Evolutionary conservation across 192 early-diverging fungal species (phyloP), one percentile per base, ranked within the genome.

Genomic region (Kickxella alabastrina): DNA sequence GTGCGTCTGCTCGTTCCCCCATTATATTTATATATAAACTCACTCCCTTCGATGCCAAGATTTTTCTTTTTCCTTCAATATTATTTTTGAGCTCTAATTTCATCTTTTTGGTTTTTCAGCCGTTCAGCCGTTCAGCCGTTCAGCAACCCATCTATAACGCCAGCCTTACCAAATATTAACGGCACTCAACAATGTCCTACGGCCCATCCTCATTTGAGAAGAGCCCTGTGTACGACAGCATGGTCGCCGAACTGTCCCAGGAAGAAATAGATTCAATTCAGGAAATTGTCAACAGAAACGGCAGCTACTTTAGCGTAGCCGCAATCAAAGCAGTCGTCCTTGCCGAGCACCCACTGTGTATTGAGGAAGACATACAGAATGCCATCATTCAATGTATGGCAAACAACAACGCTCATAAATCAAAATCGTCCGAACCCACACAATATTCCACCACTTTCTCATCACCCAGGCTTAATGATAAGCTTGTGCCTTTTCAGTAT

Each of bases 261-360:
- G 65, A 68, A 25, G 65, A 68, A 19, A 10, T 23, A 0, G 19
- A 28, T 13, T 54, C 52, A 1, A 54, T 67, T 13, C 47, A 37
- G 5, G 13, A 41, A 2, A 35, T 56, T 4, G 65, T 60, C 4
- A 13, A 50, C 1, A 5, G 15, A 1, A 21, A 60, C 29, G n/a
- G n/a, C 4, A 28, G 23, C 3, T 7, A 21, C 10, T 26, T 18
- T 2, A 39, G 19, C 14, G 15, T 47, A 4, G n/a, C n/a, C 1
- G 43, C 27, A 2, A 3, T 25, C 15, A 44, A 9, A 15, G 26
- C 42, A 19, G 14, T 59, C 22, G 48, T 50, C 17, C 31, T 36
- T 5, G 28, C n/a, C 2, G 52, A 54, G 32, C 52, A 41, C 31
- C 52, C 52, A 2, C 12, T 54, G n/a, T 54, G 52, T 26, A 10